Evolutionary conservation across 352 stramenopile species (phyloP).

Genomic region (Globisporangium cederbergense): DNA sequence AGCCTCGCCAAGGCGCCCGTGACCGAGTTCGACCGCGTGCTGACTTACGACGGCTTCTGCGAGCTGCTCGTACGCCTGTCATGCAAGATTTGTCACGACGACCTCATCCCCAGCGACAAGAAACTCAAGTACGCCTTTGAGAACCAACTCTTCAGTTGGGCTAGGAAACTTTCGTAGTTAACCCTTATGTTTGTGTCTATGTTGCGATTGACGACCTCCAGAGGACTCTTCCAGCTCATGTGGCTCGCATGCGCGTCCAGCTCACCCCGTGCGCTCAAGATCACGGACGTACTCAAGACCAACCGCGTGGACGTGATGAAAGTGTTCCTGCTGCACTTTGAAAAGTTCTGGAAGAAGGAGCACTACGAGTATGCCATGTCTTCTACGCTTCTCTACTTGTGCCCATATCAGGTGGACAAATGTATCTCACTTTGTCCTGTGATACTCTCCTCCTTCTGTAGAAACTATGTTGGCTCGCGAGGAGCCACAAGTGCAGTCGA

Average conservation of each 20-base stretch:
- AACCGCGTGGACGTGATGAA: slow-evolving; percentile 56
- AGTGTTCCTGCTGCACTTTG: slow-evolving; percentile 65
- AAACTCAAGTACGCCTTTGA: slow-evolving; percentile 51
- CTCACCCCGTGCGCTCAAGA: slow-evolving; percentile 53
- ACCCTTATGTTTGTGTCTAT: neutral
- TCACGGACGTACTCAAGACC: slow-evolving; percentile 71
- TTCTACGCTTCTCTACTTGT: neutral
- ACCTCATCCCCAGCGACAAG: slow-evolving; percentile 30
- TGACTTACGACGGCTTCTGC: slow-evolving; percentile 60
- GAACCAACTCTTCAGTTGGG: neutral
- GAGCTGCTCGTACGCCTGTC: slow-evolving; percentile 66
- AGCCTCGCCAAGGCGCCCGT: slow-evolving; percentile 49
- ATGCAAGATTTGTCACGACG: slow-evolving; percentile 37
- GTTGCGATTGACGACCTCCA: slow-evolving; percentile 8
- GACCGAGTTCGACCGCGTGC: slow-evolving; percentile 58
- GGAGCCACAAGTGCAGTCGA: neutral
- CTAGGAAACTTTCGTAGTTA: neutral
- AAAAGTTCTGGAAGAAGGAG: slow-evolving; percentile 82
- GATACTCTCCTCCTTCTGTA: slow-evolving; percentile 4
- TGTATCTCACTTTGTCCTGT: neutral
- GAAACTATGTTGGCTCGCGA: slow-evolving; percentile 62
- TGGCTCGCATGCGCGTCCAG: slow-evolving; percentile 63
- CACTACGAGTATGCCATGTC: slow-evolving; percentile 49
- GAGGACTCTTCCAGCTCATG: slow-evolving; percentile 79
- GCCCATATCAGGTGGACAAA: neutral